A percentile compares a stretch with the other conserved stretches of the same genome.
Conservation (phyloP, 108 stramenopile genomes). For the Schizochytrium sp. region DNA sequence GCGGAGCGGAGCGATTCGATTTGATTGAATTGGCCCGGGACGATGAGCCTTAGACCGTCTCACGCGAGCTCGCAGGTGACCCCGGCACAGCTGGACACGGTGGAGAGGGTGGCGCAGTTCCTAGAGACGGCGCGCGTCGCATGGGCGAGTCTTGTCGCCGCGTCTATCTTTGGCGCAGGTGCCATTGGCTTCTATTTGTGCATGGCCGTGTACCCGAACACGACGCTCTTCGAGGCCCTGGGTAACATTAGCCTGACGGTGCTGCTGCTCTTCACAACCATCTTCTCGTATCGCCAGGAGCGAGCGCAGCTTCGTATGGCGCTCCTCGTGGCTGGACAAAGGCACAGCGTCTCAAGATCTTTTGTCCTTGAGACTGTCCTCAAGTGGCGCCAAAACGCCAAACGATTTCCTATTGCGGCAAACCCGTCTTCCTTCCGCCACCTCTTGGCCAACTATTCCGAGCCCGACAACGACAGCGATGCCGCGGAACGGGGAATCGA, state of each 20-base stretch:
- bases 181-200: neutral
- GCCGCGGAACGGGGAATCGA: neutral
- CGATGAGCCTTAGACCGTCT: no score
- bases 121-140: neutral
- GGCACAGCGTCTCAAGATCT: neutral
- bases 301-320: neutral
- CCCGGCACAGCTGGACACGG: neutral
- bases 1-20: no score
- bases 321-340: neutral
- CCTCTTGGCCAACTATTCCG: neutral
- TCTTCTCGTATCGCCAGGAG: neutral
- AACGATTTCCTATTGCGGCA: neutral
- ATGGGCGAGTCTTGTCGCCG: neutral
- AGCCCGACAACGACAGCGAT: neutral
- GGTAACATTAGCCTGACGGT: neutral
- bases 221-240: neutral
- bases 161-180: neutral
- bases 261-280: neutral
- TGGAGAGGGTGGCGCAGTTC: neutral
- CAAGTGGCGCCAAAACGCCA: neutral
- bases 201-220: neutral
- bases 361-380: neutral
- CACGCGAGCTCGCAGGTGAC: no score
- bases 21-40: no score
- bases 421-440: neutral